Base-by-base conservation (phyloP, 257 asterid species). In the Catharanthus roseus region DNA sequence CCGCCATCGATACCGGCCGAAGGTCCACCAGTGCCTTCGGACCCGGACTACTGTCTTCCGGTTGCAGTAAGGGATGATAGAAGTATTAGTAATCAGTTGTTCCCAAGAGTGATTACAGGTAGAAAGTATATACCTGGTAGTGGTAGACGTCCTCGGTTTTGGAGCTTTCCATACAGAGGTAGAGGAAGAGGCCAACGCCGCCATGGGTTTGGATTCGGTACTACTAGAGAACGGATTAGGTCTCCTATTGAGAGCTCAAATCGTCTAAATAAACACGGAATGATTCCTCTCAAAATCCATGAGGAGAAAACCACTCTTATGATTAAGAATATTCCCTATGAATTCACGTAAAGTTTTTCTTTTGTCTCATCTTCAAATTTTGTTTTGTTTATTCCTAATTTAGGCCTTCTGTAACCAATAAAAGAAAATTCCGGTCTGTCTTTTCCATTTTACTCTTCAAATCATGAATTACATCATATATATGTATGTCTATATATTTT, bases 281-380 rank as follows among this genome's bases (percentile, higher is more conserved):
- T 77, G 10, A 12, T 77, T 36, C 87, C 84, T 58, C 82, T 90
- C 0, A 74, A 68, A 12, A 68, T 55, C 3, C 75, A 69, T 6
- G 85, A 75, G 65, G 73, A 69, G 2, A 71, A 75, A 7, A 85
- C 93, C 0, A 75, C 93, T 3, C 73, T 90, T 67, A 86, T 90
- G 96, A 85, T 90, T 53, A 90, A 85, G 73, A 86, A 90, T 33
- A 84, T 90, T 0, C 95, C 96, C 0, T 80, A 85, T 61, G 68
- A 72, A 23, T 86, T 75, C 80, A 76, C 80, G 96, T 90, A 84
- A 10, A 16, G 55, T 38, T 3, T 38, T 3, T 21, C 55, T 65
- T 47, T 56, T n/a, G n/a, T n/a, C n/a, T 23, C 4, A 7, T 34
- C 18, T 23, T 39, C 18, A 0, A 41, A 33, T 34, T 34, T 18